Evolutionary conservation across 768 basidiomycete genomes (phyloP).

Genomic region (Termitomyces sp.): DNA sequence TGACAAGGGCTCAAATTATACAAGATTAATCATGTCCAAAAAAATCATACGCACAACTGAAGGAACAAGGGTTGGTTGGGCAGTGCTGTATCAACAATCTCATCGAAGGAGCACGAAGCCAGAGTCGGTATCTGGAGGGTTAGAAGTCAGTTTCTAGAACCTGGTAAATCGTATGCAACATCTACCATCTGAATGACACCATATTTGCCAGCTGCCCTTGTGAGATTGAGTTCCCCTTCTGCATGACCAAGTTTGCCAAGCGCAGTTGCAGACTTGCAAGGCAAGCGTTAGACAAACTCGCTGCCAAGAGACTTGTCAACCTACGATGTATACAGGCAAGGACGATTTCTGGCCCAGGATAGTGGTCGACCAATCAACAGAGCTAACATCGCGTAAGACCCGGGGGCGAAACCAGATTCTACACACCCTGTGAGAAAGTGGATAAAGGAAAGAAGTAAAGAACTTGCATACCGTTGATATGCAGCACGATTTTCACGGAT

Average conservation of each 20-base stretch:
- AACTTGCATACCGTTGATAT: background rate
- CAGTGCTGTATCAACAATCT: background rate
- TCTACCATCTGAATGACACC: background rate
- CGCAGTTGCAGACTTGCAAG: background rate
- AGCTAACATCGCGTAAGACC: background rate
- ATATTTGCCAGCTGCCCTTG: background rate
- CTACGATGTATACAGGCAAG: background rate
- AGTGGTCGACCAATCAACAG: background rate
- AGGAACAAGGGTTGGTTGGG: background rate
- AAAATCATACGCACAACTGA: background rate
- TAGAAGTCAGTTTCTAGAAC: background rate
- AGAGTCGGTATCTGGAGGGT: conserved; percentile 75
- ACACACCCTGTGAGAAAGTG: background rate
- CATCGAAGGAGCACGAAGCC: conserved; percentile 66
- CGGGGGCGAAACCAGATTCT: background rate
- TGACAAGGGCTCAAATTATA: background rate
- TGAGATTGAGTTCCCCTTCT: background rate
- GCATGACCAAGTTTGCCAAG: background rate
- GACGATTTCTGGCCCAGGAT: background rate
- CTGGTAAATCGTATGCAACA: background rate
- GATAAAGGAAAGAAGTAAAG: background rate
- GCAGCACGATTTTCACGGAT: background rate
- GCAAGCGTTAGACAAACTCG: background rate
- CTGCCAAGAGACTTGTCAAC: background rate
- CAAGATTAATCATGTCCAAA: background rate